Evolutionary conservation across 345 rosid species (phyloP), one percentile per base, ranked within the genome.

Genomic region (Jatropha curcas): DNA sequence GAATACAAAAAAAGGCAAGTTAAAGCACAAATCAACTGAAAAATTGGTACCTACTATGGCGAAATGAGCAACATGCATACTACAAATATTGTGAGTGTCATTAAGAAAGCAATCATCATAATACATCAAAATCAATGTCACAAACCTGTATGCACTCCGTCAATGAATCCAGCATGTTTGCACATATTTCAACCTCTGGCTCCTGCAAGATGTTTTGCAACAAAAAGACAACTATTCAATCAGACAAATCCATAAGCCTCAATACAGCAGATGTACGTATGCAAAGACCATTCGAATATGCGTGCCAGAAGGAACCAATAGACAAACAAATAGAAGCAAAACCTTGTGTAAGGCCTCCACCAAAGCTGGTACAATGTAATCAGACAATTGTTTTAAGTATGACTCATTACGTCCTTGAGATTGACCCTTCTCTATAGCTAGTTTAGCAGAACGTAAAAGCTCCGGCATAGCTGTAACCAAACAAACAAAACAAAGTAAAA

Each of bases 261-360:
- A 58, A 16, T 14, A 14, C 28, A 8, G 12, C 17, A 56, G 4
- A 27, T 12, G 28, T 7, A 56, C 1, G 27, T 10, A 27, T 2
- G 45, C n/a, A 0, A 48, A 46, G 34, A 45, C 13, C 17, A 45
- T 31, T 17, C 37, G 37, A 70, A 64, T 33, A 63, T 66, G 58
- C 34, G 60, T 24, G 20, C 5, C 34, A 35, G 48, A 67, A 50
- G 19, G 17, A 19, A 50, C 27, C 14, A 67, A 11, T 5, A 48
- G 19, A 67, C 1, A 8, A 50, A 53, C 2, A 17, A 50, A 53
- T 11, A 25, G 7, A 61, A 31, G 79, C 27, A 12, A 53, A 55
- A 96, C 99, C 94, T 96, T 96, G 74, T 94, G 97, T 53, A 96
- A 81, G 59, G 99, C 98, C 81, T 96, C 99, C 77, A 91, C 93